Evolutionary conservation across 108 stramenopile species (phyloP).

Genomic region (Epipyxis sp.): DNA sequence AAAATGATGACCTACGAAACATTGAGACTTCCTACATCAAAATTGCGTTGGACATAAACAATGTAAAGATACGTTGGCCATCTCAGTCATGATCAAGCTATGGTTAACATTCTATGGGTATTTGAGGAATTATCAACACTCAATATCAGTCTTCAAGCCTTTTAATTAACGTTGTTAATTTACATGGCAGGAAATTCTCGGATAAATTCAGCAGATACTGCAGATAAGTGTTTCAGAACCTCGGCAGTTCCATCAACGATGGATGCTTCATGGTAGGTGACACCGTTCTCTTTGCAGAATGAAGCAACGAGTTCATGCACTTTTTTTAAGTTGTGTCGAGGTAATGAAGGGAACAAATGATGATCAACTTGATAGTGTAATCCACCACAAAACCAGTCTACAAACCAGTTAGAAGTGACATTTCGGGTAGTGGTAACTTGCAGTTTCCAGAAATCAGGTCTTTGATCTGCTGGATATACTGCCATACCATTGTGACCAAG

Average conservation of each 20-base stretch:
- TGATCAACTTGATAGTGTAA: constrained; percentile 99
- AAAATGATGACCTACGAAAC: no score
- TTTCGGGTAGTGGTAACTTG: constrained; percentile 98
- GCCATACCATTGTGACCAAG: constrained; percentile 99
- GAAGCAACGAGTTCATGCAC: constrained; percentile 78
- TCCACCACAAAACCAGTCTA: constrained; percentile 97
- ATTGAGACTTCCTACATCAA: no score
- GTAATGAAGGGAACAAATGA: constrained; percentile 95
- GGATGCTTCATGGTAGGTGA: constrained; percentile 66
- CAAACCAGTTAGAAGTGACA: constrained; percentile 76
- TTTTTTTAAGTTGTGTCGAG: constrained; percentile 84
- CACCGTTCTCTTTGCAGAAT: constrained; percentile 95
- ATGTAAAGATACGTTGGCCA: no score
- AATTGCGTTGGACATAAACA: no score
- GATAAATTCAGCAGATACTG: constrained; percentile 44
- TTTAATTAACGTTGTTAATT: no score
- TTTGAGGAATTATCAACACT: no score
- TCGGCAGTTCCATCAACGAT: constrained; percentile 47
- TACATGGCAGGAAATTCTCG: constrained; percentile 56
- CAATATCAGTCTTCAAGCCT: no score
- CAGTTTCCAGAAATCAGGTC: constrained; percentile 97
- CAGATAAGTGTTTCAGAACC: constrained; percentile 43
- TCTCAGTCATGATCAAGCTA: no score
- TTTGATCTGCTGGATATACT: constrained; percentile 82
- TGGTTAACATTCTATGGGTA: no score